These are phyloP conservation scores for Tritrichomonas foetus DNA, from an alignment of 208 protist genomes.

Conservation along the genomic window DNA sequence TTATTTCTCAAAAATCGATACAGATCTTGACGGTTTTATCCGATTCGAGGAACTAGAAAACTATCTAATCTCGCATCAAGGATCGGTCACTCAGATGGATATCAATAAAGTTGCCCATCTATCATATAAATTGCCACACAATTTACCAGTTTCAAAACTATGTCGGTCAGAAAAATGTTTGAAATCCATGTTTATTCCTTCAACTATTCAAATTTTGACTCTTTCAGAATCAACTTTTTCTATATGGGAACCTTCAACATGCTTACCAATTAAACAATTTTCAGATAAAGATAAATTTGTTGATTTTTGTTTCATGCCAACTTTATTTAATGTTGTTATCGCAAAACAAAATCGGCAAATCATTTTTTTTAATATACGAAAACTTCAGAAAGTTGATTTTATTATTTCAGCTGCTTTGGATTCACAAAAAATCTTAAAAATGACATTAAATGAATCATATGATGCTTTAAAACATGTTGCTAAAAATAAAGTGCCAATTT, in stretches of 20 bases:
- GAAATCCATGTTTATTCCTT: not conserved
- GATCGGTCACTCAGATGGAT: not conserved
- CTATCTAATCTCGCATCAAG: not conserved
- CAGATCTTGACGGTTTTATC: not conserved
- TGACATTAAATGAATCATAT: not conserved
- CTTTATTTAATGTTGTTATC: not conserved
- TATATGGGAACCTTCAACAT: not conserved
- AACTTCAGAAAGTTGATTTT: not conserved
- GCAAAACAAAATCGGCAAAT: constrained; percentile 12
- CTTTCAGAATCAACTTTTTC: not conserved
- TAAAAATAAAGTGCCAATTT: not conserved
- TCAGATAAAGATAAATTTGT: not conserved
- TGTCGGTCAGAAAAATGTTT: not conserved
- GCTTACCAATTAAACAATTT: not conserved
- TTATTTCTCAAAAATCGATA: not conserved
- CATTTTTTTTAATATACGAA: not conserved
- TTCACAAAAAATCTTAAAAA: not conserved
- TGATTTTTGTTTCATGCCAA: not conserved
- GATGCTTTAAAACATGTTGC: not conserved
- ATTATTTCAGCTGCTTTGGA: constrained; percentile 6
- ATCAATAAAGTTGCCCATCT: not conserved
- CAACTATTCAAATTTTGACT: not conserved
- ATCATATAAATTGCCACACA: not conserved
- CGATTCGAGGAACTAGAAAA: not conserved
- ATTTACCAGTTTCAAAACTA: not conserved